Percentiles rank a stretch among this genome's conserved stretches.
Evolutionary conservation across 768 basidiomycete species (phyloP).

Genomic region (Rhodotorula taiwanensis): DNA sequence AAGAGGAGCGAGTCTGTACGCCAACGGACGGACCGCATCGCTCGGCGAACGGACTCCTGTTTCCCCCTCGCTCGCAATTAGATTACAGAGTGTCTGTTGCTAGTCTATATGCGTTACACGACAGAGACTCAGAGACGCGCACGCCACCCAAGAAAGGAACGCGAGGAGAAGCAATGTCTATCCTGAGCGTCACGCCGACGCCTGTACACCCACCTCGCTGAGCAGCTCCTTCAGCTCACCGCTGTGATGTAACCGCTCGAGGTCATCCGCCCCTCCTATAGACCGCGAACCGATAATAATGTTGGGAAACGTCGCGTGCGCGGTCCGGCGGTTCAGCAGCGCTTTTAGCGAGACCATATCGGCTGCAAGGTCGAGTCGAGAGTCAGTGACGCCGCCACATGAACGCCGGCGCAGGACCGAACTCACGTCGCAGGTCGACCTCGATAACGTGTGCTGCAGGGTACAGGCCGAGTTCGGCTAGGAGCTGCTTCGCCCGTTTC

Average conservation of each 20-base stretch:
- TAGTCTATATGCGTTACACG: too few relatives aligned
- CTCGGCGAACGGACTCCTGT: too few relatives aligned
- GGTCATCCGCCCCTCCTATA: slow-evolving; percentile 24
- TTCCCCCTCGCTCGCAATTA: too few relatives aligned
- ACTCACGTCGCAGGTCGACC: slow-evolving; percentile 16
- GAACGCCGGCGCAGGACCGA: background rate
- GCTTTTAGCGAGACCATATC: slow-evolving; percentile 14
- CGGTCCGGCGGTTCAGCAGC: slow-evolving; percentile 7
- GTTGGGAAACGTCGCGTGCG: slow-evolving; percentile 26
- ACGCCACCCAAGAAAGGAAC: too few relatives aligned
- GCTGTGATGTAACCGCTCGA: background rate
- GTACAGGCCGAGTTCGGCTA: background rate
- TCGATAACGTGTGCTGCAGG: slow-evolving; percentile 14
- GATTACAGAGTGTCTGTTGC: too few relatives aligned
- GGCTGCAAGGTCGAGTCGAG: slow-evolving; percentile 4
- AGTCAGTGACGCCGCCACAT: background rate
- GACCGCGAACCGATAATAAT: slow-evolving; percentile 20
- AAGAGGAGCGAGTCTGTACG: too few relatives aligned
- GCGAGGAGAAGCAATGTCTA: too few relatives aligned
- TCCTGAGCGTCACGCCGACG: too few relatives aligned
- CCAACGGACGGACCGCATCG: too few relatives aligned
- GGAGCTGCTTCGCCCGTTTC: slow-evolving; percentile 11
- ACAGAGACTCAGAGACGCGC: too few relatives aligned
- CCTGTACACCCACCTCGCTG: slow-evolving; percentile 19
- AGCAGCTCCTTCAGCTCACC: slow-evolving; percentile 8